phyloP scores from a whole-genome alignment of 1,139 yeast species.

The Taphrina deformans region DNA sequence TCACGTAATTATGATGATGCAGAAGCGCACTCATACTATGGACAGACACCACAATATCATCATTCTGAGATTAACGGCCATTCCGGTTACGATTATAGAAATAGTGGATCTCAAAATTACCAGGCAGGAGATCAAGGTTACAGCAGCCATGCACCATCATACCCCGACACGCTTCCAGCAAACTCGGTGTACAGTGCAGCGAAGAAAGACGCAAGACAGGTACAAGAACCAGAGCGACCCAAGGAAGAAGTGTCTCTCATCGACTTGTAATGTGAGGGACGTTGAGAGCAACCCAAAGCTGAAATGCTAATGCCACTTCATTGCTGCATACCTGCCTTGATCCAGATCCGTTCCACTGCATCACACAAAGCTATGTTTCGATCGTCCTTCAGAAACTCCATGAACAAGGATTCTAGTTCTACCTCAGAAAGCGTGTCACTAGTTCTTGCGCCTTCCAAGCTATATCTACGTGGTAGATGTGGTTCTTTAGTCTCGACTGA shows the following conservation, averaged over 20 bases:
- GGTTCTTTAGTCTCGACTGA: neutral
- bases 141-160: neutral
- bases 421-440: neutral
- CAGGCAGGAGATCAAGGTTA: neutral
- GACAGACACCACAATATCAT: neutral
- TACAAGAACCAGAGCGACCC: neutral
- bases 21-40: neutral
- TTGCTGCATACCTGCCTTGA: conserved; percentile 7
- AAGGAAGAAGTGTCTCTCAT: conserved; percentile 19
- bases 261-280: neutral
- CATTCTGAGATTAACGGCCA: neutral
- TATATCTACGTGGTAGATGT: neutral
- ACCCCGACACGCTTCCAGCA: neutral
- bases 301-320: too few relatives aligned
- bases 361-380: conserved; percentile 11
- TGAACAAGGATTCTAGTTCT: conserved; percentile 8
- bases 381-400: conserved; percentile 16
- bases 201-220: neutral
- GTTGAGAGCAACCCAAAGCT: too few relatives aligned
- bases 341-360: conserved; percentile 13
- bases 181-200: neutral
- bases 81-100: neutral
- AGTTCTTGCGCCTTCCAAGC: neutral
- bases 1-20: neutral
- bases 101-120: neutral